Evolutionary conservation across 106 monocot species (phyloP).

Genomic region (Apostasia ramifera): DNA sequence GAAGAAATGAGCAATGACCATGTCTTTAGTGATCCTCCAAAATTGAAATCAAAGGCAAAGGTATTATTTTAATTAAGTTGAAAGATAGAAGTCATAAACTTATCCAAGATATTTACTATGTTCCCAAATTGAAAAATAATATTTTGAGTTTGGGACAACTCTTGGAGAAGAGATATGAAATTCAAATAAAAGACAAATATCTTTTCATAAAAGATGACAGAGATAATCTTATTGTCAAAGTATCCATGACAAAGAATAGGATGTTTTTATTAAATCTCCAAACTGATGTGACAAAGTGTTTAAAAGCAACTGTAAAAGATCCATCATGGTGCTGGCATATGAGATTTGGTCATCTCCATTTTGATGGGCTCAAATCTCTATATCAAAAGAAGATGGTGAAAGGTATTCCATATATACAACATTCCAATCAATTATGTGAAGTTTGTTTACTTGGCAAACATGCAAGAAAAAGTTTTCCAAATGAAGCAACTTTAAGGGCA

Average conservation of each 20-base stretch:
- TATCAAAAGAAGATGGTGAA: not conserved
- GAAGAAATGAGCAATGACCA: not conserved
- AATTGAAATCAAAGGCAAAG: not conserved
- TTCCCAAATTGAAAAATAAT: not conserved
- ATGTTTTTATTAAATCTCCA: not conserved
- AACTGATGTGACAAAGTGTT: too few species aligned
- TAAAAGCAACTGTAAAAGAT: not conserved
- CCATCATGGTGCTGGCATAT: not conserved
- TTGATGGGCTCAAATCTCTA: not conserved
- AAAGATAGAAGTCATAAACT: conserved; percentile 3
- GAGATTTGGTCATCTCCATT: conserved; percentile 8
- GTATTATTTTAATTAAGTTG: not conserved
- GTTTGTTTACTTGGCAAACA: conserved; percentile 10
- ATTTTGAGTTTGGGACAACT: not conserved
- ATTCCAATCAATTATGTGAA: conserved; percentile 3
- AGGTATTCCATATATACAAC: too few species aligned
- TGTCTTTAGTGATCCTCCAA: not conserved
- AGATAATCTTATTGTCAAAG: not conserved
- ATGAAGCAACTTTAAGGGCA: conserved; percentile 5
- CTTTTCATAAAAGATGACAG: not conserved
- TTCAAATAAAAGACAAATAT: not conserved
- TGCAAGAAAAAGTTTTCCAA: conserved; percentile 1
- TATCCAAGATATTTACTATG: not conserved
- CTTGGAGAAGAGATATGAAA: not conserved
- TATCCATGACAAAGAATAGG: not conserved